phyloP scores from a whole-genome alignment of 352 stramenopile species.

The Pythium sukuiense region DNA sequence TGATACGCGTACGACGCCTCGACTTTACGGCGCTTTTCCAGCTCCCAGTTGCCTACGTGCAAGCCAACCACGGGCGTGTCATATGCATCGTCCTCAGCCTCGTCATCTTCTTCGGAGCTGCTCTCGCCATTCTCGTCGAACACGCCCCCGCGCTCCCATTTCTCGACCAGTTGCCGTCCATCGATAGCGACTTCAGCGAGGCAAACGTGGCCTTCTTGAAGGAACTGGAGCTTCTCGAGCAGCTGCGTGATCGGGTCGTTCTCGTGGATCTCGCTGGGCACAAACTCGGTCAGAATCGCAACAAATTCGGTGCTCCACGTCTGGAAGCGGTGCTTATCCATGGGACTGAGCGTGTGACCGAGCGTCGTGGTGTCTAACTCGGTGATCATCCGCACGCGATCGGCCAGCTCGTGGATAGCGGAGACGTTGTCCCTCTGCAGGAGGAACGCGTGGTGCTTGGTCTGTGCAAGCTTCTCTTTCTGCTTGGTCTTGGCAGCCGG shows the following conservation, averaged over 20 bases:
- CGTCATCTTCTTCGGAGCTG: conserved; percentile 26
- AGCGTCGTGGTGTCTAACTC: conserved; percentile 22
- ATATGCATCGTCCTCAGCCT: conserved; percentile 6
- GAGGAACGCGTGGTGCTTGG: conserved; percentile 51
- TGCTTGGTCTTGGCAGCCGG: conserved; percentile 36
- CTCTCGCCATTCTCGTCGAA: conserved; percentile 35
- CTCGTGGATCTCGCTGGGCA: conserved; percentile 42
- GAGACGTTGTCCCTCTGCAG: conserved; percentile 49
- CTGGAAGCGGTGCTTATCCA: conserved; percentile 52
- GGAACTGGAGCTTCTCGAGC: conserved; percentile 51
- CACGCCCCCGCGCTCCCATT: conserved; percentile 51
- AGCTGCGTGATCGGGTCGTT: conserved; percentile 50
- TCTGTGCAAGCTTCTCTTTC: conserved; percentile 47
- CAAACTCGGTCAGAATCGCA: conserved; percentile 44
- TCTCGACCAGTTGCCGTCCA: conserved; percentile 43
- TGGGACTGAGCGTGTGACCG: conserved; percentile 36
- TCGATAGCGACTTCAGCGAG: conserved; percentile 56
- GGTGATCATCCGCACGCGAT: conserved; percentile 41
- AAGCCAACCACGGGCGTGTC: not conserved
- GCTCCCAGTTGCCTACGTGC: conserved; percentile 5
- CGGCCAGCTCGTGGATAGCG: conserved; percentile 41
- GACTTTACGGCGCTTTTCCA: conserved; percentile 15
- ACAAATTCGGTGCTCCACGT: conserved; percentile 42
- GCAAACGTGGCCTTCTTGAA: conserved; percentile 58
- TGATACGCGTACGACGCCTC: conserved; percentile 59